Evolutionary conservation across 306 rosid species (phyloP), one percentile per base, ranked within the genome.

Genomic region (Calophaca sinica): DNA sequence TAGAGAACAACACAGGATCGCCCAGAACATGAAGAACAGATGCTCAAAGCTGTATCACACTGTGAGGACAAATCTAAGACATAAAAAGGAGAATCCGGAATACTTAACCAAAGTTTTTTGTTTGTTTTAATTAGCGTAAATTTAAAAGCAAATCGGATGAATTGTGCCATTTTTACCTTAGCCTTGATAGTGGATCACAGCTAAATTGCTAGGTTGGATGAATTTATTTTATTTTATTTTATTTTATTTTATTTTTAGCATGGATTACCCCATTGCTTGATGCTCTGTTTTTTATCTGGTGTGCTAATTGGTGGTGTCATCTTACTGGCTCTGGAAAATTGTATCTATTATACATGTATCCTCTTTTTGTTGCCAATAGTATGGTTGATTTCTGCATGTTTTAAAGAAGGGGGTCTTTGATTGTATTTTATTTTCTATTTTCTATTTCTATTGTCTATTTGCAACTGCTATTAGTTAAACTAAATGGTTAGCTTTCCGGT

Each of bases 391-490:
- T 6, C 67, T 61, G 26, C 6, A 20, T 20, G 26, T 20, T 20
- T 20, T 5, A n/a, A 31, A n/a, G 64, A 33, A 63, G 38, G 32
- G 59, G 12, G 12, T 12, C 10, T 26, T 51, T 66, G 74, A 36
- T 54, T 14, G 7, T 74, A 59, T 59, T 53, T 36, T 38, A 60
- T 57, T 68, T 73, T 72, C 44, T 33, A 52, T 12, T 14, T 9
- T 59, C 32, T 20, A 20, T 20, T 20, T 20, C 26, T 20, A 20
- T 20, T 31, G 59, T 60, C 61, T 52, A 51, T 59, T 26, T 78
- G 70, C 69, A 38, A 26, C 44, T 70, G 39, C 51, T 64, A 13
- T 52, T 54, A 32, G 48, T 29, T 52, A 57, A 54, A 65, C 44
- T 38, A 49, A 48, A 32, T n/a, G 5, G 51, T 46, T 26, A 38